phyloP scores from a whole-genome alignment of 768 basidiomycete species.

The Dendrothele bispora region DNA sequence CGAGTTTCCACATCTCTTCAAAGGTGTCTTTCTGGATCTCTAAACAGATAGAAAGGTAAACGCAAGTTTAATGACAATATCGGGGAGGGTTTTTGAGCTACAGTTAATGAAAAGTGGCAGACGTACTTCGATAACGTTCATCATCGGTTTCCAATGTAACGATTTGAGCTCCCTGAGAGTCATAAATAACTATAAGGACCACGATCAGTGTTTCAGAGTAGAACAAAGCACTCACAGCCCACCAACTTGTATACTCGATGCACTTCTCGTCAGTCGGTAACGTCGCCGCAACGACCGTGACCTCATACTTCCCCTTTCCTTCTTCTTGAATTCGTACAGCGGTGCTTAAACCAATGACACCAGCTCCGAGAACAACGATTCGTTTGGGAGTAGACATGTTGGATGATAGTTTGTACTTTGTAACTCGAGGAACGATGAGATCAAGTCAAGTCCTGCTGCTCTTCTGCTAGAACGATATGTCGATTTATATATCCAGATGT shows the following conservation, averaged over 20 bases:
- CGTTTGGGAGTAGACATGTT: too few species aligned
- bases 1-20: conserved; percentile 66
- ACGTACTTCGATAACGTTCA: conserved; percentile 53
- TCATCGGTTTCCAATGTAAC: conserved; percentile 58
- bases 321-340: conserved; percentile 56
- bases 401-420: too few species aligned
- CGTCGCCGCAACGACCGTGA: conserved; percentile 69
- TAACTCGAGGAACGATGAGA: too few species aligned
- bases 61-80: too few species aligned
- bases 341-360: conserved; percentile 56
- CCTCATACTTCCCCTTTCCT: conserved; percentile 57
- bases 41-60: not conserved
- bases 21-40: conserved; percentile 78
- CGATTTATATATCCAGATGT: too few species aligned
- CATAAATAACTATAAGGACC: not conserved
- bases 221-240: conserved; percentile 60
- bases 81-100: not conserved
- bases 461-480: too few species aligned
- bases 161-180: conserved; percentile 76
- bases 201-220: not conserved
- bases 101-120: not conserved
- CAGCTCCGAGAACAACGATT: too few species aligned
- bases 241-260: conserved; percentile 77
- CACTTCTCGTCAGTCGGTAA: conserved; percentile 72
- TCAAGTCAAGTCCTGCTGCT: too few species aligned